Percentiles rank a stretch among this genome's conserved stretches.
Conservation (phyloP, 2,329 filamentous ascomycete species). For the Plectosphaerella cucumerina region DNA sequence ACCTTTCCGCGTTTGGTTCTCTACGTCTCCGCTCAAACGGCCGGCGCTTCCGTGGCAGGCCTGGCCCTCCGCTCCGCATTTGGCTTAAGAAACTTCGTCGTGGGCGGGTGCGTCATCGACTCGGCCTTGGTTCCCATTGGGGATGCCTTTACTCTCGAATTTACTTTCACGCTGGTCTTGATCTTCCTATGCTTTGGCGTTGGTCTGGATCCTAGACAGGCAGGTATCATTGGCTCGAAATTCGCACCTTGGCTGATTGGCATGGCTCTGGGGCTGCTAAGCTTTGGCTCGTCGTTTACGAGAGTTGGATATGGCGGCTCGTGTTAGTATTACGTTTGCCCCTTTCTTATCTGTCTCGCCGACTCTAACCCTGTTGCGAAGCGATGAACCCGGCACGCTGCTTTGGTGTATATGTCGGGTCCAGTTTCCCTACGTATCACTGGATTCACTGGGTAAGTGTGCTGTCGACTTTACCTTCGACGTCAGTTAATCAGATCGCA, state of each 20-base stretch:
- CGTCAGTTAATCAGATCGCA: too few species aligned
- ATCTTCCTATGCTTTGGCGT: conserved; percentile 50
- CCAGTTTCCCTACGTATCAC: conserved; percentile 15
- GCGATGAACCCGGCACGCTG: conserved; percentile 16
- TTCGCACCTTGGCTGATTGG: conserved; percentile 46
- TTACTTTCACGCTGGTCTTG: conserved; percentile 39
- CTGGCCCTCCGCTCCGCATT: conserved; percentile 19
- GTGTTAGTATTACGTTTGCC: too few species aligned
- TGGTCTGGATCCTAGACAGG: conserved; percentile 48
- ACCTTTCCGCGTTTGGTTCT: conserved; percentile 44
- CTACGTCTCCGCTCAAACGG: conserved; percentile 43
- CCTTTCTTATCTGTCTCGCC: too few species aligned
- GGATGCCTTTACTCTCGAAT: conserved; percentile 42
- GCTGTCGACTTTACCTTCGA: too few species aligned
- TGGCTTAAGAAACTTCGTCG: conserved; percentile 20
- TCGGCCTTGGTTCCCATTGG: conserved; percentile 15
- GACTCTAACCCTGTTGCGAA: conserved; percentile 6
- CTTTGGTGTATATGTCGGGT: conserved; percentile 16
- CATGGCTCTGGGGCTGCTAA: conserved; percentile 27
- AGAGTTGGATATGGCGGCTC: conserved; percentile 17
- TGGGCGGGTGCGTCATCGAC: conserved; percentile 24
- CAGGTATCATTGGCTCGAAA: conserved; percentile 41
- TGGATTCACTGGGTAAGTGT: conserved; percentile 18
- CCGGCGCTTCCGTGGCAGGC: conserved; percentile 32
- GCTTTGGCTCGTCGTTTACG: conserved; percentile 26